Percentiles rank a stretch among this genome's conserved stretches.
Evolutionary conservation across 2,329 filamentous ascomycete genomes (phyloP).

Genomic region (Ophiostoma fasciatum): DNA sequence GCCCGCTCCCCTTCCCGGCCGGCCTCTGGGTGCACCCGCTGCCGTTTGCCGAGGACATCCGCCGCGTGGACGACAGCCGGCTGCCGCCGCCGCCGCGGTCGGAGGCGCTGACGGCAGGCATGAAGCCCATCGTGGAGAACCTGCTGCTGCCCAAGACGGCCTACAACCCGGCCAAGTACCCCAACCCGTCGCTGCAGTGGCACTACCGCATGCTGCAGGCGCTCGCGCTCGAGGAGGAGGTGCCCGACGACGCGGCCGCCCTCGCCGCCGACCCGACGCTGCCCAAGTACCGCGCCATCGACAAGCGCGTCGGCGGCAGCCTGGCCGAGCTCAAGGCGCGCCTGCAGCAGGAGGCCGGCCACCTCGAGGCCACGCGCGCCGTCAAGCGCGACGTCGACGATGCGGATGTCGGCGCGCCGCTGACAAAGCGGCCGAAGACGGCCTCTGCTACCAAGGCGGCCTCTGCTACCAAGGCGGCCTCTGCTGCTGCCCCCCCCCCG

Average conservation of each 20-base stretch:
- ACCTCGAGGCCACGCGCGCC: constrained; percentile 23
- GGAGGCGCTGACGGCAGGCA: constrained; percentile 60
- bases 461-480: constrained; percentile 19
- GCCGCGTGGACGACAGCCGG: constrained; percentile 52
- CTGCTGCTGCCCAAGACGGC: constrained; percentile 73
- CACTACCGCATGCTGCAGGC: constrained; percentile 91
- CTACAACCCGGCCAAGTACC: constrained; percentile 77
- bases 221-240: constrained; percentile 79
- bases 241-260: constrained; percentile 60
- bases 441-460: constrained; percentile 23
- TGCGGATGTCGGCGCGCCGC: constrained; percentile 24
- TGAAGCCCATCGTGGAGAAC: constrained; percentile 72
- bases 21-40: constrained; percentile 82
- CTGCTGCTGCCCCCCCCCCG: too few relatives aligned
- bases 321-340: constrained; percentile 61
- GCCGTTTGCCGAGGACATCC: constrained; percentile 79
- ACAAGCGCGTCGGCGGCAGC: constrained; percentile 71
- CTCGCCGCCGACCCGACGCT: constrained; percentile 62
- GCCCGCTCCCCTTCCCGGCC: constrained; percentile 58
- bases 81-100: constrained; percentile 40
- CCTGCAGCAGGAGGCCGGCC: constrained; percentile 41
- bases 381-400: constrained; percentile 38
- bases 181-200: constrained; percentile 89
- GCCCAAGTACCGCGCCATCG: constrained; percentile 75
- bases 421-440: constrained; percentile 38